phyloP scores from a whole-genome alignment of 1,139 yeast genomes.

The Hansenula lynferdii region DNA sequence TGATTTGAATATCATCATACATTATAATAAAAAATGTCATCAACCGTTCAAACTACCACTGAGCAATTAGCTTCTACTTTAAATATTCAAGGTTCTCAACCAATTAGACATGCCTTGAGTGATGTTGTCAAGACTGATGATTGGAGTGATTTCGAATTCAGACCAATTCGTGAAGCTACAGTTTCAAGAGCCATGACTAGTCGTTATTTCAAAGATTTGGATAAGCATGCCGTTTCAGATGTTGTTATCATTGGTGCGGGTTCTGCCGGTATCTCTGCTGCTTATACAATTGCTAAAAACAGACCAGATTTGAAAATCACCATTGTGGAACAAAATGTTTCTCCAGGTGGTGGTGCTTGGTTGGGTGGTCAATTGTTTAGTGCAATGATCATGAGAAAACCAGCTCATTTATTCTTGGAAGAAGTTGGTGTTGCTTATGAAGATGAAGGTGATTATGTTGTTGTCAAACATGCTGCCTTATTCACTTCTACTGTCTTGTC shows the following conservation, averaged over 20 bases:
- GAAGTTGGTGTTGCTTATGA: constrained; percentile 65
- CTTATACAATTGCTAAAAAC: constrained; percentile 65
- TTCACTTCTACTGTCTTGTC: constrained; percentile 71
- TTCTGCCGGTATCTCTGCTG: constrained; percentile 73
- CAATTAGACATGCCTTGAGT: constrained; percentile 30
- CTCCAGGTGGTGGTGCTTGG: constrained; percentile 83
- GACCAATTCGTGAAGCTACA: constrained; percentile 73
- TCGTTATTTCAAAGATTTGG: constrained; percentile 70
- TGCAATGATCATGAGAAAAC: constrained; percentile 78
- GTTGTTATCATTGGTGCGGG: constrained; percentile 79
- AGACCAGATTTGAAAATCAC: constrained; percentile 77
- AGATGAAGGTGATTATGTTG: constrained; percentile 78
- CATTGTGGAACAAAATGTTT: constrained; percentile 67
- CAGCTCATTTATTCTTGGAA: constrained; percentile 63
- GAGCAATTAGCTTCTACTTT: constrained; percentile 15
- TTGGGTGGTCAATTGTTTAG: constrained; percentile 76
- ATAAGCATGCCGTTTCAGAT: constrained; percentile 71
- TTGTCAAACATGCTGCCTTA: constrained; percentile 76
- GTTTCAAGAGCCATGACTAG: constrained; percentile 83
- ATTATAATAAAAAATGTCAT: constrained; percentile 8
- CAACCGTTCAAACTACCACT: constrained; percentile 17
- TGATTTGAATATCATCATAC: neutral
- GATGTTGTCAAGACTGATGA: constrained; percentile 35
- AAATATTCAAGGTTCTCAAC: constrained; percentile 9
- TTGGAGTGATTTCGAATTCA: constrained; percentile 66